These are phyloP conservation scores for Colletotrichum acutatum DNA, from an alignment of 2,329 filamentous ascomycete genomes.

Conservation along the genomic window DNA sequence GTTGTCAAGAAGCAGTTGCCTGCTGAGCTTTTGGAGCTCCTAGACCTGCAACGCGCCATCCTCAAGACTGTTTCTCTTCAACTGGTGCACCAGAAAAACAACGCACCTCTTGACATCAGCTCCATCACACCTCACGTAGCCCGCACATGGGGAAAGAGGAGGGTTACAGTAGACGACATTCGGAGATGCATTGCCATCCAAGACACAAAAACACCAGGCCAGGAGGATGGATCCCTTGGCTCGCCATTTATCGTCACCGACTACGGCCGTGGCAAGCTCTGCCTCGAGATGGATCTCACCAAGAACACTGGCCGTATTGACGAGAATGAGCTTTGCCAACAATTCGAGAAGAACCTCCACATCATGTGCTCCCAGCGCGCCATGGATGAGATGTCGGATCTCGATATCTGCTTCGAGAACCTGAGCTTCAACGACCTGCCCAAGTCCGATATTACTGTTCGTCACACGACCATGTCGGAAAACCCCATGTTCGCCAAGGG, in stretches of 20 bases:
- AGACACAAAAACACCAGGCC: slow-evolving; percentile 50
- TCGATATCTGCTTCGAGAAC: slow-evolving; percentile 60
- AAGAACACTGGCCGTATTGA: slow-evolving; percentile 54
- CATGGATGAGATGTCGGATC: slow-evolving; percentile 44
- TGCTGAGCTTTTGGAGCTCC: slow-evolving; percentile 66
- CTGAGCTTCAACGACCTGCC: slow-evolving; percentile 57
- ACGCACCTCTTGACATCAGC: slow-evolving; percentile 71
- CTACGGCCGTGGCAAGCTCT: slow-evolving; percentile 66
- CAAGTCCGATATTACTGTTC: slow-evolving; percentile 62
- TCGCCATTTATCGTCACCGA: slow-evolving; percentile 59
- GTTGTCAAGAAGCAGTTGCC: slow-evolving; percentile 53
- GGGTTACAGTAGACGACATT: slow-evolving; percentile 73
- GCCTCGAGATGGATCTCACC: slow-evolving; percentile 64
- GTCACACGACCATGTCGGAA: slow-evolving; percentile 58
- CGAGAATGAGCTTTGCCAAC: slow-evolving; percentile 62
- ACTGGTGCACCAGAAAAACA: slow-evolving; percentile 73
- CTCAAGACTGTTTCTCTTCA: slow-evolving; percentile 76
- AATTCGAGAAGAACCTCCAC: slow-evolving; percentile 65
- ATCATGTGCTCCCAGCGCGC: slow-evolving; percentile 53
- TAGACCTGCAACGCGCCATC: slow-evolving; percentile 74
- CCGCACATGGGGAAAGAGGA: slow-evolving; percentile 77
- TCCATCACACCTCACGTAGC: slow-evolving; percentile 71
- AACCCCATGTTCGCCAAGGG: slow-evolving; percentile 72
- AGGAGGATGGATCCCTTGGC: slow-evolving; percentile 29
- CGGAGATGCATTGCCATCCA: slow-evolving; percentile 75